phyloP scores from a whole-genome alignment of 306 rosid genomes.

The Glycine latifolia region DNA sequence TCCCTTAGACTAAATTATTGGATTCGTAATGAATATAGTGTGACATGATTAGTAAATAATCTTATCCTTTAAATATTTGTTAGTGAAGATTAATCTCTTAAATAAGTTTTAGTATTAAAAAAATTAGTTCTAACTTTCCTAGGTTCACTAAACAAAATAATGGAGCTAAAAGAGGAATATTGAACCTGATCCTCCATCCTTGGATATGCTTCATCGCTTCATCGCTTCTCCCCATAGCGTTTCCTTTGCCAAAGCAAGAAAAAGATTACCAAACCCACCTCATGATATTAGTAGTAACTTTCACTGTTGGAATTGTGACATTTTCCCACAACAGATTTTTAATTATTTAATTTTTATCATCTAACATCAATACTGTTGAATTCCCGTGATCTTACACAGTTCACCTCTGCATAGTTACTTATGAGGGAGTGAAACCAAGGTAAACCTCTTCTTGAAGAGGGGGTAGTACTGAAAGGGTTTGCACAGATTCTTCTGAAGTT shows the following conservation, averaged over 20 bases:
- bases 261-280: constrained; percentile 32
- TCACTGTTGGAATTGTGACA: constrained; percentile 40
- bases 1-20: too few species aligned
- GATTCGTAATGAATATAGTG: too few species aligned
- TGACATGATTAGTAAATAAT: too few species aligned
- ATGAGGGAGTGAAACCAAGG: too few species aligned
- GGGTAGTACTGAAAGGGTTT: too few species aligned
- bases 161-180: constrained; percentile 59
- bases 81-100: too few species aligned
- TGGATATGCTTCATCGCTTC: constrained; percentile 49
- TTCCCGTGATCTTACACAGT: constrained; percentile 61
- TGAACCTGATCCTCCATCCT: constrained; percentile 65
- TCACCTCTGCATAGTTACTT: constrained; percentile 49
- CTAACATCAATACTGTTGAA: constrained; percentile 40
- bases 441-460: too few species aligned
- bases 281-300: background rate
- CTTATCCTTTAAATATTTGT: too few species aligned
- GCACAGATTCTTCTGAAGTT: too few species aligned
- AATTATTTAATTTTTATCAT: background rate
- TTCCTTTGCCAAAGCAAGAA: constrained; percentile 43
- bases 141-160: too few species aligned
- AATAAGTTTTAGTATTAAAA: too few species aligned
- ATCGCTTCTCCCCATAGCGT: background rate
- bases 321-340: constrained; percentile 54
- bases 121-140: too few species aligned